Evolutionary conservation across 305 asterid species (phyloP).

Genomic region (Fraxinus angustifolia): DNA sequence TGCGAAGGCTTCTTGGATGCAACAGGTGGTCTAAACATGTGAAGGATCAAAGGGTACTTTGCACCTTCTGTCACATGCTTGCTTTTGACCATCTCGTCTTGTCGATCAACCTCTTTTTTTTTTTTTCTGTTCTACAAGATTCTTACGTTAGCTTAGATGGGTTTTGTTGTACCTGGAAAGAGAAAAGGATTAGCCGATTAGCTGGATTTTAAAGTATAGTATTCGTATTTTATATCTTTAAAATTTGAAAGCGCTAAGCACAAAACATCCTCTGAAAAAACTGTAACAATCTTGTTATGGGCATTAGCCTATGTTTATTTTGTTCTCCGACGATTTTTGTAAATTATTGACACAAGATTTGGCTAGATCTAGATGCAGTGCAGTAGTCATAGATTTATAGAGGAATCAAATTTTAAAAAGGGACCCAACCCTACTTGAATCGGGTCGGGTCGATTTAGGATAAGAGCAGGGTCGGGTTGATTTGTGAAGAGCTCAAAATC

Average conservation of each 20-base stretch:
- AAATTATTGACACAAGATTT: no score
- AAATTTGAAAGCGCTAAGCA: not conserved
- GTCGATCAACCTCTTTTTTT: not conserved
- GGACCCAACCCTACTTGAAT: no score
- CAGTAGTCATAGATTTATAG: no score
- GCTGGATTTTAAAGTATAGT: not conserved
- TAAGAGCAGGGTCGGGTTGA: no score
- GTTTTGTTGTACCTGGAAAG: not conserved
- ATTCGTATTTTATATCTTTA: not conserved
- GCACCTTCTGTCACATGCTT: not conserved
- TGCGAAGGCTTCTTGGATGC: slow-evolving; percentile 65
- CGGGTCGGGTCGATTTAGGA: no score
- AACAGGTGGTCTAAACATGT: slow-evolving; percentile 25
- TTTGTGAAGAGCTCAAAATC: no score
- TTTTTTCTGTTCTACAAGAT: not conserved
- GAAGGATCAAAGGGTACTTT: not conserved
- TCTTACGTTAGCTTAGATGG: not conserved
- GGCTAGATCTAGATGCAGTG: no score
- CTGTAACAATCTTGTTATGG: no score
- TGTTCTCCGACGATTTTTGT: no score
- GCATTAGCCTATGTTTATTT: no score
- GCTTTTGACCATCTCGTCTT: not conserved
- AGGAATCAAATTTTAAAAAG: no score
- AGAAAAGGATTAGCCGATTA: no score
- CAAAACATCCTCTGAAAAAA: not conserved